Evolutionary conservation across 2,329 filamentous ascomycete genomes (phyloP).

Genomic region (Penicillium nordicum): DNA sequence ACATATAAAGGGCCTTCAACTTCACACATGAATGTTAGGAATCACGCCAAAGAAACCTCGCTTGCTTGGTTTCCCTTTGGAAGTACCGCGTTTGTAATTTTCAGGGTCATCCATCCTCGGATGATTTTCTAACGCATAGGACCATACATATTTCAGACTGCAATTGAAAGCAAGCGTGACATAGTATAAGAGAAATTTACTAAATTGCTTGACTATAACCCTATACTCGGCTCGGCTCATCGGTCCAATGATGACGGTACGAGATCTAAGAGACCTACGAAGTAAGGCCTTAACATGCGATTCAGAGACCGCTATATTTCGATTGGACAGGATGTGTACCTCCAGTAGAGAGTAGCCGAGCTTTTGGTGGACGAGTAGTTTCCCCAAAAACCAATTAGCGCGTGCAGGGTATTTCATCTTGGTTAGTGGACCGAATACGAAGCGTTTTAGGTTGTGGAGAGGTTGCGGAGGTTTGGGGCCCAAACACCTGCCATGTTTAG

Average conservation of each 20-base stretch:
- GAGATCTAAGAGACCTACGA: neutral
- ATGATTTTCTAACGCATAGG: neutral
- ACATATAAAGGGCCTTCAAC: neutral
- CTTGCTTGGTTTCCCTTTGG: neutral
- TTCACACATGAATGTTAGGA: neutral
- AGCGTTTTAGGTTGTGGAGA: neutral
- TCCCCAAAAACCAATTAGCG: neutral
- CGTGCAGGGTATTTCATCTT: neutral
- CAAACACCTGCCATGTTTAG: neutral
- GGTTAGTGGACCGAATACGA: neutral
- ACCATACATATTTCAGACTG: neutral
- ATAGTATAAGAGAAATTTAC: neutral
- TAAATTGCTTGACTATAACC: neutral
- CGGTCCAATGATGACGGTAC: neutral
- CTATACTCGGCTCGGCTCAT: neutral
- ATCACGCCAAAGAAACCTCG: neutral
- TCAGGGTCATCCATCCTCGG: neutral
- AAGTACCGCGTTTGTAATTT: no score
- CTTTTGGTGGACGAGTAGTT: no score
- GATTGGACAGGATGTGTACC: neutral
- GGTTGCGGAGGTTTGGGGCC: neutral
- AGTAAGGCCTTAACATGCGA: neutral
- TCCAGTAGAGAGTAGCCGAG: neutral
- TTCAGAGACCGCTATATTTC: no score
- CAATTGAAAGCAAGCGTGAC: neutral